Conservation (phyloP, 345 rosid species). For the Kernera saxatilis region DNA sequence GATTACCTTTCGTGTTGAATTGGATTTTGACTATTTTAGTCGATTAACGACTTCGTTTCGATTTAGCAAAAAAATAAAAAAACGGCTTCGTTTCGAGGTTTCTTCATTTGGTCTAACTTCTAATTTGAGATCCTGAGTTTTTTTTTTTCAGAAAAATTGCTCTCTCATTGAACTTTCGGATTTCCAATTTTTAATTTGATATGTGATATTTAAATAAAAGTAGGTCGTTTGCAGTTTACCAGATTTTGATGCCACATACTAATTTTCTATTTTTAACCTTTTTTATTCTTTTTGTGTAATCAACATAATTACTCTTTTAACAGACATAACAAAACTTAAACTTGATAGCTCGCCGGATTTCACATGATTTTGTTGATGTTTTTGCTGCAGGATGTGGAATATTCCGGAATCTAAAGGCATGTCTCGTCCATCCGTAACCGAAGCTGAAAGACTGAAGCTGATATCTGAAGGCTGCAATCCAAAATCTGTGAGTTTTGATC, state of each 20-base stretch:
- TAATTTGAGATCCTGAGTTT: neutral
- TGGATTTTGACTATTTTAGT: neutral
- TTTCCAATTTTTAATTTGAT: neutral
- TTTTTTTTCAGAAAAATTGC: neutral
- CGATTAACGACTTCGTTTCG: neutral
- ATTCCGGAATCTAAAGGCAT: conserved; percentile 66
- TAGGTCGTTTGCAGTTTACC: neutral
- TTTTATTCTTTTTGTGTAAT: neutral
- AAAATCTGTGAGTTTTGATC: conserved; percentile 47
- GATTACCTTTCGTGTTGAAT: neutral
- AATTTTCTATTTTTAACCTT: neutral
- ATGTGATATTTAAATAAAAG: neutral
- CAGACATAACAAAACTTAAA: neutral
- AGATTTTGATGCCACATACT: neutral
- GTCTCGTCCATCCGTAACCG: conserved; percentile 49
- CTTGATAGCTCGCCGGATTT: neutral
- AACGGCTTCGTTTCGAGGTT: neutral
- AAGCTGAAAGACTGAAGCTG: conserved; percentile 69
- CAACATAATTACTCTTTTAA: neutral
- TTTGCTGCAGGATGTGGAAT: conserved; percentile 55
- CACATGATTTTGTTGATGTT: neutral
- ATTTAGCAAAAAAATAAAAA: too few species aligned
- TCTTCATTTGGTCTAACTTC: neutral
- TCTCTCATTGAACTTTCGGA: neutral
- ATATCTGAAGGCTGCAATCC: conserved; percentile 78